Evolutionary conservation across 805 yeast genomes (phyloP), one percentile per base, ranked within the genome.

Genomic region (Hanseniaspora lachancei): DNA sequence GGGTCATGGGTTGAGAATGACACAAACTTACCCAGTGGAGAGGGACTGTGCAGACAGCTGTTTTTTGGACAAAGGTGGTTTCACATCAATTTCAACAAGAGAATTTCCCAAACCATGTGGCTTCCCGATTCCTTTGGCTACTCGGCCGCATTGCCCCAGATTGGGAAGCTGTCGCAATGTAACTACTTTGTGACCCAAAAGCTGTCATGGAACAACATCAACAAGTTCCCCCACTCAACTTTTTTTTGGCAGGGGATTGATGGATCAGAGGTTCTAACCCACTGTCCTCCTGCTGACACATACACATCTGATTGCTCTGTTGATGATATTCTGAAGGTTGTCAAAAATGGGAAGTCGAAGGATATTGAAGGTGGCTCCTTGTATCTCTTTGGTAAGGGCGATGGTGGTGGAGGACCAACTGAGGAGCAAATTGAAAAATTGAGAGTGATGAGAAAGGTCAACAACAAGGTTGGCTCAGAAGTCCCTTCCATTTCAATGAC

Each of bases 1-100:
- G 98, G 98, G 6, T 81, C 96, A 0, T 91, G 97, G 97, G 97
- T 93, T 44, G 98, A 91, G 69, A 84, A 88, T 67, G 98, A 91
- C 67, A 91, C 97, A 12, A 91, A 91, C 69, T 75, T 91, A 71
- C 98, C 98, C n/a, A 74, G 79, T 59, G 97, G 97, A 46, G 98
- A 91, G 69, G 84, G 96, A 0, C 72, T 91, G 56, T 81, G 82
- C 6, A 78, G 98, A 60, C 98, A 91, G 65, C 86, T 89, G 63
- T 72, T 89, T 54, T 78, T 86, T 58, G 98, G 98, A 20, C 98
- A 91, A 71, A 73, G 93, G 53, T 89, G 83, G 68, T 86, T 86
- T 64, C 75, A 81, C 64, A 77, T 81, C 58, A 78, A 89, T 63
- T 93, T 91, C 71, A 47, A 47, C 42, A 96, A 95, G 2, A 62